Evolutionary conservation across 208 protist species (phyloP).

Genomic region (Angomonas ambiguus): DNA sequence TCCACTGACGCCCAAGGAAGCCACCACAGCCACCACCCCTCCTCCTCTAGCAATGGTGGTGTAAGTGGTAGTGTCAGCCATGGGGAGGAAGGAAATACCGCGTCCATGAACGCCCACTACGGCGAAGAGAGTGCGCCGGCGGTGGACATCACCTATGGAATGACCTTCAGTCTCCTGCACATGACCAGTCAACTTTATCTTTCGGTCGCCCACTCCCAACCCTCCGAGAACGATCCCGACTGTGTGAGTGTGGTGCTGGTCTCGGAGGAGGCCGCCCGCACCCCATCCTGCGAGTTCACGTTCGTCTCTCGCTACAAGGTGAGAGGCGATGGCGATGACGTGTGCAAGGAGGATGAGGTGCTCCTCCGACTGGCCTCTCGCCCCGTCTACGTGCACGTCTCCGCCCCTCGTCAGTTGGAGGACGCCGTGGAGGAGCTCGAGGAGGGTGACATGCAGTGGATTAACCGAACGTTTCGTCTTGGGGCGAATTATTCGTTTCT

Average conservation of each 20-base stretch:
- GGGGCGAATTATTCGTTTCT: slow-evolving; percentile 20
- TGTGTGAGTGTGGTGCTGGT: slow-evolving; percentile 63
- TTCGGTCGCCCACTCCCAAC: slow-evolving; percentile 43
- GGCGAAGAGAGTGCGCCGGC: slow-evolving; percentile 1
- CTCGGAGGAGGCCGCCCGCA: slow-evolving; percentile 25
- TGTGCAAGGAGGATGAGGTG: slow-evolving; percentile 57
- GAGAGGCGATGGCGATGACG: slow-evolving; percentile 57
- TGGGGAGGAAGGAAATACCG: background rate
- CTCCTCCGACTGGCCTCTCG: slow-evolving; percentile 41
- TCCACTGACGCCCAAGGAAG: slow-evolving; percentile 13
- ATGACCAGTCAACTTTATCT: slow-evolving; percentile 51
- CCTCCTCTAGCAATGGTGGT: no score
- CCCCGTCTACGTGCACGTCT: slow-evolving; percentile 67
- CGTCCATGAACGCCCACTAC: background rate
- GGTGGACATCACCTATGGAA: slow-evolving; percentile 57
- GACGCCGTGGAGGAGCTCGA: slow-evolving; percentile 1
- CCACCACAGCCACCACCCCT: slow-evolving; percentile 10
- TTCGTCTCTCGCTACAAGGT: slow-evolving; percentile 77
- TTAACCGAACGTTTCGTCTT: slow-evolving; percentile 37
- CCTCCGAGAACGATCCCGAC: slow-evolving; percentile 54
- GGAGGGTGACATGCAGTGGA: slow-evolving; percentile 20
- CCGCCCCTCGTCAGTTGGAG: slow-evolving; percentile 27
- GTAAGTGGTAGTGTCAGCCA: background rate
- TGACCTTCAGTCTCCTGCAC: slow-evolving; percentile 60
- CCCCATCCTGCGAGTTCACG: slow-evolving; percentile 47